phyloP scores from a whole-genome alignment of 306 rosid genomes.

The Citrullus amarus region DNA sequence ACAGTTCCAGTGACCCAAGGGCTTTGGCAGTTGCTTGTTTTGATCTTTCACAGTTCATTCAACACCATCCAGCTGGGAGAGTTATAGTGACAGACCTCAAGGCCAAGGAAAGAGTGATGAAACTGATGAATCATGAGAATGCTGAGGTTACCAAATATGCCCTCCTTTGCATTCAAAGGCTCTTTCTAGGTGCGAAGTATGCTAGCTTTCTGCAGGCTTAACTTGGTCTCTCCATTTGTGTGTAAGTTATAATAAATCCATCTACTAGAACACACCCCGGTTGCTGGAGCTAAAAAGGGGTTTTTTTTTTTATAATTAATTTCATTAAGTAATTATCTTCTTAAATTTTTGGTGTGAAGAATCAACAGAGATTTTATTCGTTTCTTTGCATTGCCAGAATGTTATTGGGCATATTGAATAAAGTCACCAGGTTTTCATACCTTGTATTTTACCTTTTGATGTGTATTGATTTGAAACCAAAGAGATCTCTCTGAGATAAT shows the following conservation, averaged over 20 bases:
- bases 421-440: background rate
- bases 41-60: slow-evolving; percentile 88
- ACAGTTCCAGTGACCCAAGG: slow-evolving; percentile 71
- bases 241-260: slow-evolving; percentile 7
- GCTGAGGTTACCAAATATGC: slow-evolving; percentile 96
- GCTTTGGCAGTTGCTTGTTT: slow-evolving; percentile 84
- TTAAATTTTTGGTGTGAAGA: slow-evolving; percentile 4
- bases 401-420: background rate
- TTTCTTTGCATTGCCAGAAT: background rate
- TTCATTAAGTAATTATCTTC: background rate
- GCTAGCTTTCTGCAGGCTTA: slow-evolving; percentile 93
- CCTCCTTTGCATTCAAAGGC: slow-evolving; percentile 90
- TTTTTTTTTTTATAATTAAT: no score
- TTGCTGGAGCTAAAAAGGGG: slow-evolving; percentile 1
- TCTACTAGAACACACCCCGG: background rate
- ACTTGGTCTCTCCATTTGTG: background rate
- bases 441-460: background rate
- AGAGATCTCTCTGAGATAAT: background rate
- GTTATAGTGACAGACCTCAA: slow-evolving; percentile 82
- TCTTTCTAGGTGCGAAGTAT: slow-evolving; percentile 88
- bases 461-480: background rate
- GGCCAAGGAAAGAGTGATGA: slow-evolving; percentile 96
- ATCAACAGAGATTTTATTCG: background rate
- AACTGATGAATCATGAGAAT: slow-evolving; percentile 81
- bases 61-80: slow-evolving; percentile 75